phyloP scores from a whole-genome alignment of 2,329 filamentous ascomycete species.

The Chaetomium olivaceum region DNA sequence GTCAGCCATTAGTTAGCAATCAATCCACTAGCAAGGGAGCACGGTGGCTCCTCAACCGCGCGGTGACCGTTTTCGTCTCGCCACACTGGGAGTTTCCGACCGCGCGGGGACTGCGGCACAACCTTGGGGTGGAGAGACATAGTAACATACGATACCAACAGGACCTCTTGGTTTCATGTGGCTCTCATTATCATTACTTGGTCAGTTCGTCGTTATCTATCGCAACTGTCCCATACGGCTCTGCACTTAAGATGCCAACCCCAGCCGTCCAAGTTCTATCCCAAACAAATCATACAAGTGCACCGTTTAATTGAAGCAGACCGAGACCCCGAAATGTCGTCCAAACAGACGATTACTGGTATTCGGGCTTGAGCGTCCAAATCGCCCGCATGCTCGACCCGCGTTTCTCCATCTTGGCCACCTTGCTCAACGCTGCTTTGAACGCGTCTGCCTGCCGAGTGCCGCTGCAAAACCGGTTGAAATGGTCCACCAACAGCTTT shows the following conservation, averaged over 20 bases:
- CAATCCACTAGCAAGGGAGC: slow-evolving; percentile 1
- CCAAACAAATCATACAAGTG: background rate
- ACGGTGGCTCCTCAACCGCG: slow-evolving; percentile 16
- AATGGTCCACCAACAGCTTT: slow-evolving; percentile 86
- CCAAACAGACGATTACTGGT: slow-evolving; percentile 27
- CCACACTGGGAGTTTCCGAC: background rate
- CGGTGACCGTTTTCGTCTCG: slow-evolving; percentile 16
- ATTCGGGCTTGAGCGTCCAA: slow-evolving; percentile 50
- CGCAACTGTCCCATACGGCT: background rate
- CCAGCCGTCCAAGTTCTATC: background rate
- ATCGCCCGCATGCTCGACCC: slow-evolving; percentile 55
- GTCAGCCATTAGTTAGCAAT: slow-evolving; percentile 17
- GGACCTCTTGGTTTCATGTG: background rate
- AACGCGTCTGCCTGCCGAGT: slow-evolving; percentile 73
- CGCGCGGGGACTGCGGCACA: background rate
- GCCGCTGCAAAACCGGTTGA: slow-evolving; percentile 75
- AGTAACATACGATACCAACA: background rate
- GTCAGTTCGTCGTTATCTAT: background rate
- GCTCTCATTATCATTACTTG: background rate
- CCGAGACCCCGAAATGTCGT: background rate
- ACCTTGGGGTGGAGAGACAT: background rate
- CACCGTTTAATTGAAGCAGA: no score
- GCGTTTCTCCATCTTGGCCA: slow-evolving; percentile 69
- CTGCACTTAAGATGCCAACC: background rate
- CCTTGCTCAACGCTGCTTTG: slow-evolving; percentile 73